Conservation (phyloP, 2,329 filamentous ascomycete species). For the Exserohilum rostratum region DNA sequence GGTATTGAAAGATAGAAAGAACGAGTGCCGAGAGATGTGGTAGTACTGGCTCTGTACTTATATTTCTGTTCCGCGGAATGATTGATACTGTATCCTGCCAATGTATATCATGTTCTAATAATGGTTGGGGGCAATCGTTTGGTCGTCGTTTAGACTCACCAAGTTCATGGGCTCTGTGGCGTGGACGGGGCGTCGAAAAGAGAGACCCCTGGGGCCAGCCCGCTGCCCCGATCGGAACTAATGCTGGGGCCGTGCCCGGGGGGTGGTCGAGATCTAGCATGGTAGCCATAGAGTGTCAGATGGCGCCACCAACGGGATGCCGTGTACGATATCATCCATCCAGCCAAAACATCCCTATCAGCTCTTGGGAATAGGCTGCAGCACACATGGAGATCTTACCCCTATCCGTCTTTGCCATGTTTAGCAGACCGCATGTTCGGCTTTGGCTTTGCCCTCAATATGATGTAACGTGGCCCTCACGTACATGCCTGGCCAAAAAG, state of each 20-base stretch:
- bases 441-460: not conserved
- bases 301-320: not conserved
- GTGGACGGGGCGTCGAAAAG: not conserved
- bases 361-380: not conserved
- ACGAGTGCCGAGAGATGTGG: not conserved
- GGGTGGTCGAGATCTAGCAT: conserved; percentile 1
- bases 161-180: not conserved
- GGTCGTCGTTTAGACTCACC: not conserved
- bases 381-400: not conserved
- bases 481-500: not conserved
- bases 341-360: not conserved
- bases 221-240: conserved; percentile 9
- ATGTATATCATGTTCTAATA: not conserved
- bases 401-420: not conserved
- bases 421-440: not conserved
- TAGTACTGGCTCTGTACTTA: conserved; percentile 9
- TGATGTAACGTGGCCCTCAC: not conserved
- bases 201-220: not conserved
- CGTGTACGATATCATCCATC: not conserved
- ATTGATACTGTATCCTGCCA: not conserved
- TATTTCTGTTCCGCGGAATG: not conserved
- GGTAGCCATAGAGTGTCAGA: not conserved
- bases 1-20: not conserved
- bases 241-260: not conserved
- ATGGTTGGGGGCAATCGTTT: not conserved